These are phyloP conservation scores for Metschnikowia henanensis DNA, from an alignment of 805 yeast species.

Conservation along the genomic window DNA sequence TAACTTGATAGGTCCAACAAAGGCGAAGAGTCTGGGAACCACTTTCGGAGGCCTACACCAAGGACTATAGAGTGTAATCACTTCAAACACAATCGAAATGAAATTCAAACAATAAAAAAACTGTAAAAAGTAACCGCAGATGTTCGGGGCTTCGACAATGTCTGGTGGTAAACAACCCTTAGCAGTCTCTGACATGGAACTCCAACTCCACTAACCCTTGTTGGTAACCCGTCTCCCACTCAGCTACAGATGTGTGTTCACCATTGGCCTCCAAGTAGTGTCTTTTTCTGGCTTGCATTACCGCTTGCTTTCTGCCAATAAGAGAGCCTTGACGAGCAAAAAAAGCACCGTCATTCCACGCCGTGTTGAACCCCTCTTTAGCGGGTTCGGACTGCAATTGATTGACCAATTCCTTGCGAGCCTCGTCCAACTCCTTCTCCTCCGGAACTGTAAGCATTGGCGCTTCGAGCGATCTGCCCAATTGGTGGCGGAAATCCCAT, in stretches of 20 bases:
- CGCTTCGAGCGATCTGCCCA: constrained; percentile 38
- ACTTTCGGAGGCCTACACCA: too few species aligned
- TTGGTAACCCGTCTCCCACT: constrained; percentile 84
- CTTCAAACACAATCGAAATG: too few species aligned
- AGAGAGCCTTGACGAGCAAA: constrained; percentile 70
- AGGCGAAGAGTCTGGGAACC: too few species aligned
- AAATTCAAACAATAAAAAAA: too few species aligned
- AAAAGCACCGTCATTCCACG: constrained; percentile 66
- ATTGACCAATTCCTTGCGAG: constrained; percentile 34
- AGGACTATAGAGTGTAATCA: too few species aligned
- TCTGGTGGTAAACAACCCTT: too few species aligned
- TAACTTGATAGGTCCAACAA: too few species aligned
- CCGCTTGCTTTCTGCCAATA: constrained; percentile 68
- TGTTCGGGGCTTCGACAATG: too few species aligned
- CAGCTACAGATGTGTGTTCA: constrained; percentile 64
- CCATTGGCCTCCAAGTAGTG: constrained; percentile 65
- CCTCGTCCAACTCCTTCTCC: constrained; percentile 40
- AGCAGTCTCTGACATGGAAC: not conserved
- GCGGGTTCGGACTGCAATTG: constrained; percentile 75
- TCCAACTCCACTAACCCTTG: constrained; percentile 52
- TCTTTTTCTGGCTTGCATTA: constrained; percentile 51
- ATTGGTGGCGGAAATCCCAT: constrained; percentile 89
- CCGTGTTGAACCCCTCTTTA: constrained; percentile 73
- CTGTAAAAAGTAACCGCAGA: too few species aligned
- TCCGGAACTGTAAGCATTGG: constrained; percentile 35